Conservation (phyloP, 2,329 filamentous ascomycete genomes). For the Uncinocarpus reesii region DNA sequence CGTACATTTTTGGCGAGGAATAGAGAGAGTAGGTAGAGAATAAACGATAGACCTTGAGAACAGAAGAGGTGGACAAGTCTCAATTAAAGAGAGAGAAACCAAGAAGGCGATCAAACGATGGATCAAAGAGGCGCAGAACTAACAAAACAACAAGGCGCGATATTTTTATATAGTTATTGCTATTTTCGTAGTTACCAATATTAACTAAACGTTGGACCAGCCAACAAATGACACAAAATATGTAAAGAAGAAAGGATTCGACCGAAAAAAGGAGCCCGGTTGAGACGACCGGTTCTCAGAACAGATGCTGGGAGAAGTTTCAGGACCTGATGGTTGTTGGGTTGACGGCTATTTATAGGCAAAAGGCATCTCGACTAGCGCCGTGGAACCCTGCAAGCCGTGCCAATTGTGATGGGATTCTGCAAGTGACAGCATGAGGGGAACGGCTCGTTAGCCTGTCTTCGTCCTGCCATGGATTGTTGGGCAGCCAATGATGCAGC, state of each 20-base stretch:
- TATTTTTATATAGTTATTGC: background rate
- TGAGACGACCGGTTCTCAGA: constrained; percentile 12
- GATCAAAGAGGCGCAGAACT: background rate
- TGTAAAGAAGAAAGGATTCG: background rate
- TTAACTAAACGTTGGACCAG: constrained; percentile 6
- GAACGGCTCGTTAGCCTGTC: constrained; percentile 1
- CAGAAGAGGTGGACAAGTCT: too few species aligned
- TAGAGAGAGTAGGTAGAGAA: too few species aligned
- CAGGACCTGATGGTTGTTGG: background rate
- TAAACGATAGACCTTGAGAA: too few species aligned
- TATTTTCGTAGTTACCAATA: background rate
- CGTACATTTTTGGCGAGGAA: constrained; percentile 30
- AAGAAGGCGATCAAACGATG: too few species aligned
- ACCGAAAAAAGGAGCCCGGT: constrained; percentile 8
- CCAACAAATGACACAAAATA: constrained; percentile 7
- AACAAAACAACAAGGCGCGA: background rate
- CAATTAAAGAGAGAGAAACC: too few species aligned
- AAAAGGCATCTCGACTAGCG: background rate
- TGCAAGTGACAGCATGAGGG: constrained; percentile 7
- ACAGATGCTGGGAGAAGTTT: constrained; percentile 7
- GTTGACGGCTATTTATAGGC: constrained; percentile 12
- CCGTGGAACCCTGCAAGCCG: background rate
- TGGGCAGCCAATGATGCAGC: constrained; percentile 1
- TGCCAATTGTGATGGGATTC: constrained; percentile 1
- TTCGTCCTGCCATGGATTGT: background rate